Evolutionary conservation across 2,329 filamentous ascomycete species (phyloP), one percentile per base, ranked within the genome.

Genomic region (Metarhizium brunneum): DNA sequence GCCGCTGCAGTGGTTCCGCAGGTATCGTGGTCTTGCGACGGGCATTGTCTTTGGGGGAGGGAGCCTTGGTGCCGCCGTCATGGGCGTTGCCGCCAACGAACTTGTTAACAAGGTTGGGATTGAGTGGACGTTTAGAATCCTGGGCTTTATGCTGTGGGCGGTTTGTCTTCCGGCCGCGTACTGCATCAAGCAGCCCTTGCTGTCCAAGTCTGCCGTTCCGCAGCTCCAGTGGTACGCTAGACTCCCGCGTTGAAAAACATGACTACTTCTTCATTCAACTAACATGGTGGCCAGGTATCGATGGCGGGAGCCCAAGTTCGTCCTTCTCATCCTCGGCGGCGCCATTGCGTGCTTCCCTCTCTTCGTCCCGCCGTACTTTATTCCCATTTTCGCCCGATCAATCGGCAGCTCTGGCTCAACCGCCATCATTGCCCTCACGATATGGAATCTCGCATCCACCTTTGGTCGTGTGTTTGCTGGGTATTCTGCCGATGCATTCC

Each of bases 361-460:
- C 6, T 65, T 66, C 47, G 60, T 66, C 6, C 64, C 64, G 6
- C 61, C 65, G 1, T 66, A 66, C 59, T 66, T 66, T 29, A 65
- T 66, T 4, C 64, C 64, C 18, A 56, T 66, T 13, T 66, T 65
- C 45, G 60, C 63, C 10, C 30, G 61, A 4, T 62, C 65, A 3
- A 60, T 65, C 42, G 60, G 61, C 35, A 56, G 57, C 16, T 61
- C 63, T 0, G 57, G 55, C 8, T 59, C 61, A 5, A 61, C 59
- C 0, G 58, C 59, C 1, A 58, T 66, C 20, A 54, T 62, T 10
- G 60, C 60, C 2, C 52, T 66, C 18, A 62, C 64, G 0, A 59
- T 62, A 0, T 66, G 65, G 65, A 66, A 66, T 50, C 29, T 66
- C 2, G 61, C 65, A 1, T 66, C 65, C 1, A 63, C 65, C 0